A percentile compares a stretch with the other conserved stretches of the same genome.
phyloP scores from a whole-genome alignment of 2,329 filamentous ascomycete species.

The Colletotrichum euphorbiae region DNA sequence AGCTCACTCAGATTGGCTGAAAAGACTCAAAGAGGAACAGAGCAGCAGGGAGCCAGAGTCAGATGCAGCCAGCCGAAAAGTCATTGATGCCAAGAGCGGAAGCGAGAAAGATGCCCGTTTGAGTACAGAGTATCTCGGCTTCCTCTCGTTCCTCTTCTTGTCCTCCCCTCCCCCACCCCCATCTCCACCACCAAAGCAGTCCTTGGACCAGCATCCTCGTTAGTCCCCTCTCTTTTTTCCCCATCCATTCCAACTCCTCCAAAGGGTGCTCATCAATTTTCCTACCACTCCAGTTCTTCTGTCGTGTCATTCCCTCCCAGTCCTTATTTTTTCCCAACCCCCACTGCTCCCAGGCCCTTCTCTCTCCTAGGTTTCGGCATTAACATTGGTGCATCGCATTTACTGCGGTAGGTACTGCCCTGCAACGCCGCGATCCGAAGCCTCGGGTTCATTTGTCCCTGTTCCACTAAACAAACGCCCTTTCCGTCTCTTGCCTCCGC shows the following conservation, averaged over 20 bases:
- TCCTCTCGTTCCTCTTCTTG: slow-evolving; percentile 37
- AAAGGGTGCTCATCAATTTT: neutral
- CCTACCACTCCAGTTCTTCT: slow-evolving; percentile 13
- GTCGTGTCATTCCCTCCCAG: slow-evolving; percentile 20
- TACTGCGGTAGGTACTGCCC: slow-evolving; percentile 19
- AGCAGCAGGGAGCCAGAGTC: slow-evolving; percentile 7
- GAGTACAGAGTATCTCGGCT: slow-evolving; percentile 37
- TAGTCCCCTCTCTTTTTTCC: slow-evolving; percentile 16
- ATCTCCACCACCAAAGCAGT: slow-evolving; percentile 6
- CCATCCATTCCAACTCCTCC: slow-evolving; percentile 25
- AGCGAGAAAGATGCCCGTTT: slow-evolving; percentile 40
- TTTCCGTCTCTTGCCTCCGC: slow-evolving; percentile 14
- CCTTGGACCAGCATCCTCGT: slow-evolving; percentile 1
- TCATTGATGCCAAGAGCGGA: slow-evolving; percentile 39
- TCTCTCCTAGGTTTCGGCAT: slow-evolving; percentile 11
- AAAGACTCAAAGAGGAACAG: neutral
- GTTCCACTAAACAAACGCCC: slow-evolving; percentile 26
- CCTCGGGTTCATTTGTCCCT: slow-evolving; percentile 28
- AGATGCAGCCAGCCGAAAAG: slow-evolving; percentile 39
- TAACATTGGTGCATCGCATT: slow-evolving; percentile 30
- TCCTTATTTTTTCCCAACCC: slow-evolving; percentile 13
- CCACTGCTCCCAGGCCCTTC: slow-evolving; percentile 24
- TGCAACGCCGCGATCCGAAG: slow-evolving; percentile 31
- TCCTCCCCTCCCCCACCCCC: neutral
- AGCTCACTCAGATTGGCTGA: neutral